phyloP scores from a whole-genome alignment of 371 early-diverging fungal species.

The Parasitella parasitica region DNA sequence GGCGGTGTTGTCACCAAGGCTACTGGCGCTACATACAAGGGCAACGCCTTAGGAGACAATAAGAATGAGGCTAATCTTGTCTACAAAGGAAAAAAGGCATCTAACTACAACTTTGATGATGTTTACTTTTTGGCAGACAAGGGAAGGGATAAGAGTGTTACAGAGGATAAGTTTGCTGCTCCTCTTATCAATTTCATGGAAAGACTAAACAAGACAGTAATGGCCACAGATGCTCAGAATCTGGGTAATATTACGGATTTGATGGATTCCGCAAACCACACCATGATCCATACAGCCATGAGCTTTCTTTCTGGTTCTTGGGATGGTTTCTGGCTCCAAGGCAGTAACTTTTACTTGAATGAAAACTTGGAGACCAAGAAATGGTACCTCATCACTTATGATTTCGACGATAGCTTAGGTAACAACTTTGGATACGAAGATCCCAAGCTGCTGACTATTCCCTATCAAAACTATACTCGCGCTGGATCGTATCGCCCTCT shows the following conservation, averaged over 20 bases:
- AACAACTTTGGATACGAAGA: conserved; percentile 34
- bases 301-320: conserved; percentile 51
- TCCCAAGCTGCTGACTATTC: conserved; percentile 28
- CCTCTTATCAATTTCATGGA: conserved; percentile 31
- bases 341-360: conserved; percentile 49
- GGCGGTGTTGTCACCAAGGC: conserved; percentile 22
- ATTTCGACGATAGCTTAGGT: conserved; percentile 58
- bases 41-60: conserved; percentile 30
- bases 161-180: conserved; percentile 16
- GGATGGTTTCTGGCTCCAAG: conserved; percentile 51
- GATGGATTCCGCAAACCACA: conserved; percentile 34
- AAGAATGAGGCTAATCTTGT: conserved; percentile 31
- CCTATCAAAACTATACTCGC: conserved; percentile 39
- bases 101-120: conserved; percentile 25
- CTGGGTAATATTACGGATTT: conserved; percentile 31
- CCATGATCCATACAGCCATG: conserved; percentile 46
- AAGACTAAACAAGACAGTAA: conserved; percentile 10
- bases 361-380: conserved; percentile 39
- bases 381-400: conserved; percentile 53
- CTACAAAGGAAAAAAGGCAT: conserved; percentile 29
- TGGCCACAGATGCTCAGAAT: conserved; percentile 25
- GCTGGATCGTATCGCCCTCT: conserved; percentile 31
- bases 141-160: conserved; percentile 15
- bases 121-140: conserved; percentile 38
- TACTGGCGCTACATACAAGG: conserved; percentile 38